phyloP scores from a whole-genome alignment of 768 basidiomycete genomes.

The Leucosporidium yakuticum region DNA sequence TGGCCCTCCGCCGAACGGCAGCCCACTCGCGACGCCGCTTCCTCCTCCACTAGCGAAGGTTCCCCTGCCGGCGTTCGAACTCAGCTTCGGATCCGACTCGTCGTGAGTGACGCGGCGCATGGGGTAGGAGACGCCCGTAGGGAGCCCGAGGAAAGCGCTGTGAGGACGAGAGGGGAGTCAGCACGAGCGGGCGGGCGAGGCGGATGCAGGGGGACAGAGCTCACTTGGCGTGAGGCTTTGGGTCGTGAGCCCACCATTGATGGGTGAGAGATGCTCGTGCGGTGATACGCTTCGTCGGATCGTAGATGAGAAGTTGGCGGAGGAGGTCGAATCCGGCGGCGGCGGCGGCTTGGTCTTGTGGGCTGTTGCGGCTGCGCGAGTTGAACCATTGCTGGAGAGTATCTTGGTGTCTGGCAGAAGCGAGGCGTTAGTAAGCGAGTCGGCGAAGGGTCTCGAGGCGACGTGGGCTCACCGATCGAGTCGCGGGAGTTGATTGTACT shows the following conservation, averaged over 20 bases:
- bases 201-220: constrained; percentile 37
- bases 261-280: constrained; percentile 75
- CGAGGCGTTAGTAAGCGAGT: neutral
- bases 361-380: constrained; percentile 29
- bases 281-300: constrained; percentile 78
- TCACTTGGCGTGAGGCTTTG: constrained; percentile 76
- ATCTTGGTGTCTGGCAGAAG: constrained; percentile 53
- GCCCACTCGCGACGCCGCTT: neutral
- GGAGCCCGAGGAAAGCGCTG: constrained; percentile 69
- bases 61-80: neutral
- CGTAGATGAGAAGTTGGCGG: constrained; percentile 77
- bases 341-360: neutral
- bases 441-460: neutral
- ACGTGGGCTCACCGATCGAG: constrained; percentile 8
- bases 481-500: constrained; percentile 22
- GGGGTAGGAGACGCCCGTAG: constrained; percentile 67
- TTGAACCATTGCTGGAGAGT: constrained; percentile 66
- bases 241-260: constrained; percentile 89
- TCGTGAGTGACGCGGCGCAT: constrained; percentile 85
- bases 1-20: neutral
- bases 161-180: neutral
- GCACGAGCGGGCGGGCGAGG: neutral
- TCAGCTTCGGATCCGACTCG: constrained; percentile 49
- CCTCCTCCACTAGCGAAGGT: constrained; percentile 2
- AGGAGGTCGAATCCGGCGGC: constrained; percentile 59